Base-by-base conservation (phyloP, 192 early-diverging fungal species). In the Mortierella hygrophila region DNA sequence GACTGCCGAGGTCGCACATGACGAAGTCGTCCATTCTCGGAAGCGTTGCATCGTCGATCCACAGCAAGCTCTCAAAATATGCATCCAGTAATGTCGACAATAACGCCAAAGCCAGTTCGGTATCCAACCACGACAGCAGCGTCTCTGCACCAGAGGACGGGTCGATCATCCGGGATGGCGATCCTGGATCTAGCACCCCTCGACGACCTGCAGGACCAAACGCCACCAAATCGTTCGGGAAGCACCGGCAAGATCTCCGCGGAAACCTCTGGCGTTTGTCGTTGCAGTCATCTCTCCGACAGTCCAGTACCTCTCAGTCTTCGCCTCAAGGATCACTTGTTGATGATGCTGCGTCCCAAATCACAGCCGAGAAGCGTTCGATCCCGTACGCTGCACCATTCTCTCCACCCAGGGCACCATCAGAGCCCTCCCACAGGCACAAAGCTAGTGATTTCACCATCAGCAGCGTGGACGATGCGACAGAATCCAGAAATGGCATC, bases 261-360 rank as follows among this genome's bases (percentile, higher is more conserved):
- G 75, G n/a, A 2, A 81, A 46, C 41, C 49, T 78, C 6, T 86
- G 84, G 84, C 76, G 60, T 38, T 46, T 74, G 1, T 86, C 84
- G 9, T 23, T 81, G 15, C 79, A 78, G 71, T 77, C 74, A 1
- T 80, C 83, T 26, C 55, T 70, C 38, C 49, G 73, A 55, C 40
- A 65, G 1, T 75, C 68, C 15, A 82, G 54, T 18, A 57, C 81
- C 1, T 18, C 81, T 20, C 57, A 40, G 18, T 37, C 38, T 6
- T 73, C 80, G 23, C 74, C 74, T 20, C 70, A 60, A 44, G 73
- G 74, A 26, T 63, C 80, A 35, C 5, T 71, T 23, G 38, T 42
- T 35, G 80, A 57, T 26, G 74, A 74, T 44, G 63, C 55, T 20
- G 41, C 74, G 44, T 57, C 49, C 9, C 26, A 40, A 13, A 6